Conservation (phyloP, 352 stramenopile species). For the Phytophthora parvispora region DNA sequence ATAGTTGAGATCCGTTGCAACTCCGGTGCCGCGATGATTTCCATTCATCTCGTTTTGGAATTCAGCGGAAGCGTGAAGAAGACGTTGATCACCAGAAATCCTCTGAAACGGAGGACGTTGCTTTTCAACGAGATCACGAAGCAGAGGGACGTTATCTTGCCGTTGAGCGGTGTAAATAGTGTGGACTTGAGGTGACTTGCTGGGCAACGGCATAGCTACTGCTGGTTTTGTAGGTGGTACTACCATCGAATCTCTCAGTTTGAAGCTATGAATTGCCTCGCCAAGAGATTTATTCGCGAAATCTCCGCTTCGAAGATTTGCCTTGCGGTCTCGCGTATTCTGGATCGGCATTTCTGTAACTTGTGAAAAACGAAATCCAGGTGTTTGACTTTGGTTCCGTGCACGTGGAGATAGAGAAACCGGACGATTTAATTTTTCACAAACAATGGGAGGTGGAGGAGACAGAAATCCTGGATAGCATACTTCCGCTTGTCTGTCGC, state of each 20-base stretch:
- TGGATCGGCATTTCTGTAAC: background rate
- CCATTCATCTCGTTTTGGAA: constrained; percentile 7
- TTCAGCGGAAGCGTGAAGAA: constrained; percentile 1
- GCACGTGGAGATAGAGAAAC: background rate
- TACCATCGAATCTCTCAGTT: constrained; percentile 41
- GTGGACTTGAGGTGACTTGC: constrained; percentile 22
- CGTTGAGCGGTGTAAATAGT: constrained; percentile 21
- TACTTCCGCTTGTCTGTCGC: background rate
- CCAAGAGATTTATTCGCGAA: constrained; percentile 74
- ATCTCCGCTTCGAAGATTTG: constrained; percentile 56
- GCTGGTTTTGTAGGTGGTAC: background rate
- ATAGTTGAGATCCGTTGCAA: constrained; percentile 25
- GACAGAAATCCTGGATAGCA: background rate
- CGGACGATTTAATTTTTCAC: background rate
- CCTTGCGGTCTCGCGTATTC: constrained; percentile 25
- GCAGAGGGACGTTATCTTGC: constrained; percentile 16
- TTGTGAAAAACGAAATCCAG: background rate
- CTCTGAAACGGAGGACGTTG: constrained; percentile 10
- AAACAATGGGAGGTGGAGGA: background rate
- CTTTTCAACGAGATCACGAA: constrained; percentile 13
- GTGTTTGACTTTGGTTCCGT: background rate
- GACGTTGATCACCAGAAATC: background rate
- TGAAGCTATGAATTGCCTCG: constrained; percentile 67
- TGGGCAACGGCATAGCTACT: background rate
- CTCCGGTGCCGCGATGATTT: constrained; percentile 9